These are phyloP conservation scores for Thelonectria olida DNA, from an alignment of 2,329 filamentous ascomycete genomes.

Conservation along the genomic window DNA sequence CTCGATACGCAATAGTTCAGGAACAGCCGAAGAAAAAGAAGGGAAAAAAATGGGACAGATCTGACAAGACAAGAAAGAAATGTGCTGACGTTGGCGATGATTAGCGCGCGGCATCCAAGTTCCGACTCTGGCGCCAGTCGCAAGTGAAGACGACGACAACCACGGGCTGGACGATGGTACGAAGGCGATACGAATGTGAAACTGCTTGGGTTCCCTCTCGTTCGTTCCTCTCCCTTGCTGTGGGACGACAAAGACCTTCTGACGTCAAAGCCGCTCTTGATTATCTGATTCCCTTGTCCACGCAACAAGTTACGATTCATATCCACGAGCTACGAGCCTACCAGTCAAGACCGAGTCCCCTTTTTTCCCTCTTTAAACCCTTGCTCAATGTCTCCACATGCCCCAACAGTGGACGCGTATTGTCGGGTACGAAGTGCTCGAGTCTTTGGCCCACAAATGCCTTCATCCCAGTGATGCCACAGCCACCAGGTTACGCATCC, in stretches of 20 bases:
- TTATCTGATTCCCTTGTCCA: neutral
- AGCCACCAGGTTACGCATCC: conserved; percentile 11
- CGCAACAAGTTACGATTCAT: neutral
- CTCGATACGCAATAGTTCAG: conserved; percentile 6
- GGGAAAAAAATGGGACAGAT: no score
- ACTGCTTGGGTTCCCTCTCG: neutral
- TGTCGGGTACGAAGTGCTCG: no score
- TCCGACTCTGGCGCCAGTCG: neutral
- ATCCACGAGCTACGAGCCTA: no score
- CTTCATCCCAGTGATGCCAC: conserved; percentile 19
- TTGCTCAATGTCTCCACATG: neutral
- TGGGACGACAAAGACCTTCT: neutral
- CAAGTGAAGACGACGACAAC: neutral
- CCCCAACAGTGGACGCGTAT: no score
- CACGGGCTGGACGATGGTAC: no score
- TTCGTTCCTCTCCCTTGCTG: neutral
- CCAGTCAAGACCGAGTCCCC: no score
- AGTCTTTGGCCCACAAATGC: conserved; percentile 24
- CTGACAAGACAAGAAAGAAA: neutral
- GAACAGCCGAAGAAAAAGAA: no score
- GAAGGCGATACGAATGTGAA: no score
- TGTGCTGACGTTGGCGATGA: neutral
- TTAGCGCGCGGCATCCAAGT: conserved; percentile 6
- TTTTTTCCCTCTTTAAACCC: no score
- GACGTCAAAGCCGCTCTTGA: neutral